Percentiles rank a stretch among this genome's conserved stretches.
phyloP scores from a whole-genome alignment of 495 filamentous ascomycete genomes.

The Xylaria castorea region DNA sequence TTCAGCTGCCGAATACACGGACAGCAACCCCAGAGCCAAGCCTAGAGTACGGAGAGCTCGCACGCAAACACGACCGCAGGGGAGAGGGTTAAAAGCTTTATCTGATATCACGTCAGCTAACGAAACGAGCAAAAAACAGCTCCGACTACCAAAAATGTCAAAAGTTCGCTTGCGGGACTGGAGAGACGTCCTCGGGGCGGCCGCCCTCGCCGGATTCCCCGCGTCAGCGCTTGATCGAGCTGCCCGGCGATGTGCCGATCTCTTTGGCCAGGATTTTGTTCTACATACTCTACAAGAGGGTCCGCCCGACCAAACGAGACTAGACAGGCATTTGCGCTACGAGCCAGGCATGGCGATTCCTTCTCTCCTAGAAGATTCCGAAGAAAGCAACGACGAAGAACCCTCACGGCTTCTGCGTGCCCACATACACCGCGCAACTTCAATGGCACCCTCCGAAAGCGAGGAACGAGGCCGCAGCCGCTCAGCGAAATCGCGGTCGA shows the following conservation, averaged over 20 bases:
- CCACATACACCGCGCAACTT: neutral
- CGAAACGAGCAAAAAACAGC: neutral
- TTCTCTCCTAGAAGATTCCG: conserved; percentile 39
- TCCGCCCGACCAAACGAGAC: conserved; percentile 29
- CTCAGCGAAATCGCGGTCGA: neutral
- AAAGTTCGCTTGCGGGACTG: conserved; percentile 69
- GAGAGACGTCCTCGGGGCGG: conserved; percentile 79
- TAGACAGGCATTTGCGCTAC: conserved; percentile 37
- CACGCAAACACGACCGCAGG: neutral
- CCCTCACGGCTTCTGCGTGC: neutral
- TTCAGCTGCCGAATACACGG: conserved; percentile 3
- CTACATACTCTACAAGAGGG: conserved; percentile 63
- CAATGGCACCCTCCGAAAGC: neutral
- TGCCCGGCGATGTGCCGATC: conserved; percentile 68
- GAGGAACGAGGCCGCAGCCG: neutral
- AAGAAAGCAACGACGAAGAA: conserved; percentile 43
- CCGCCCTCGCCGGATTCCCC: conserved; percentile 71
- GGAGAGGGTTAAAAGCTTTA: neutral
- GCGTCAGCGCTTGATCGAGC: conserved; percentile 66
- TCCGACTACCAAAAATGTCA: neutral
- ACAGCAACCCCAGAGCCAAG: neutral
- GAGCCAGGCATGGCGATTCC: conserved; percentile 40
- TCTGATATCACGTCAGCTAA: neutral
- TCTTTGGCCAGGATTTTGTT: conserved; percentile 71
- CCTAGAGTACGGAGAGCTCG: neutral